Conservation (phyloP, 148 eudicot species). For the Dianthus caryophyllus region DNA sequence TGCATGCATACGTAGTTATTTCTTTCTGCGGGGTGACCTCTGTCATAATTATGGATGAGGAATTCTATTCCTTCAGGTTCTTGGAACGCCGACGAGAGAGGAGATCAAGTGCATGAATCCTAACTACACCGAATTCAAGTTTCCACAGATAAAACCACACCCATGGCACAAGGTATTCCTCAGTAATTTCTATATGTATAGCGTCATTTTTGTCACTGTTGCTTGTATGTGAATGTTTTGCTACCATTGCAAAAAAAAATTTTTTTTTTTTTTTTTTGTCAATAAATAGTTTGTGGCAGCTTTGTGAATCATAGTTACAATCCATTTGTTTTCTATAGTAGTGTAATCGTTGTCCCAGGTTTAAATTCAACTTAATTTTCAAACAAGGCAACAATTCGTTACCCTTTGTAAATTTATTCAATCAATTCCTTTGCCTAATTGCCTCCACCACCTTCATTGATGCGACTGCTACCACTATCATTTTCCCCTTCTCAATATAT, state of each 20-base stretch:
- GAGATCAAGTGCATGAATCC: constrained; percentile 99
- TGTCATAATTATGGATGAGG: constrained; percentile 12
- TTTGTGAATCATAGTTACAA: too few relatives aligned
- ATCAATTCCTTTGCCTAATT: too few relatives aligned
- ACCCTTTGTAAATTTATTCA: too few relatives aligned
- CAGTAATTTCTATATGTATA: background rate
- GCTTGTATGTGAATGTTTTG: background rate
- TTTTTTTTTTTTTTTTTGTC: background rate
- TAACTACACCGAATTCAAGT: constrained; percentile 92
- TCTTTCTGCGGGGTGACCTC: constrained; percentile 3
- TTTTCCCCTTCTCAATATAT: too few relatives aligned
- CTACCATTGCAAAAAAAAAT: background rate
- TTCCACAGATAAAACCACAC: constrained; percentile 98
- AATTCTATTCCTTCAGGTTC: constrained; percentile 47
- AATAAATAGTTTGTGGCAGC: background rate
- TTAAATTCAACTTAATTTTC: background rate
- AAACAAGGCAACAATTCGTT: too few relatives aligned
- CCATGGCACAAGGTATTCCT: constrained; percentile 94
- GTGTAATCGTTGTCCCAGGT: background rate
- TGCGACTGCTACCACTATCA: too few relatives aligned
- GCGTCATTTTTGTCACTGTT: background rate
- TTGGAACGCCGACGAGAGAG: constrained; percentile 97
- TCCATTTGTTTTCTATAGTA: background rate
- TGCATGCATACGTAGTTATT: background rate
- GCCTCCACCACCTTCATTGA: too few relatives aligned